Base-by-base conservation (phyloP, 2,329 filamentous ascomycete species). In the Botryosphaeria agaves region DNA sequence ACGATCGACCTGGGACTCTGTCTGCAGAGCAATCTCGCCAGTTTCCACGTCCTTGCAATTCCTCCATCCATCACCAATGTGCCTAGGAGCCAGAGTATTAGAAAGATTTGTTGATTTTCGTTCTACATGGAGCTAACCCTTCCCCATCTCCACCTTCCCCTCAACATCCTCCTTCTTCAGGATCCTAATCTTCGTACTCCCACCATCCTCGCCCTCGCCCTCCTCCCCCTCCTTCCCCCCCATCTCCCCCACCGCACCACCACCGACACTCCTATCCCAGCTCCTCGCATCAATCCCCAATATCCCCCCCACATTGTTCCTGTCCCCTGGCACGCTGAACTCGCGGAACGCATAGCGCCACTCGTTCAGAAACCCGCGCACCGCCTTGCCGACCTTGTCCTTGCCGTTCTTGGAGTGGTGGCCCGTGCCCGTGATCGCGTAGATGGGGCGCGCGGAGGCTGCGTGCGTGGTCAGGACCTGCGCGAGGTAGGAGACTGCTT, bases 341-440 rank as follows among this genome's bases (percentile, higher is more conserved):
- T 98, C 89, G 32, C 87, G 77, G 56, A 87, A 98, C 0, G 82
- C 79, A 49, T 94, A 98, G 38, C 82, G 73, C 84, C 85, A 93
- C 51, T 95, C 87, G 48, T 87, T 91, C 32, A 98, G 61, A 58
- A 91, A 95, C 41, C 70, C 73, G 32, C 89, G 76, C 37, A 95
- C 76, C 2, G 85, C 84, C 57, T 92, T 93, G 48, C 87, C 87
- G 20, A 98, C 82, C 57, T 98, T 98, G 56, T 98, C 89, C 53
- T 95, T 95, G 45, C 89, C 87, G 48, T 94, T 94, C 62, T 95
- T 95, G 52, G 82, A 92, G 56, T 98, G 89, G 47, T 95, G 85
- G 3, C 87, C 89, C 1, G 87, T 95, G 26, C 89, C 89, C 1
- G 85, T 94, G 50, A 98, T 95, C 41, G 85, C 85, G 50, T 95